A percentile compares a stretch with the other conserved stretches of the same genome.
These are phyloP conservation scores for Pyricularia sp. DNA, from an alignment of 2,329 filamentous ascomycete species.

Conservation along the genomic window DNA sequence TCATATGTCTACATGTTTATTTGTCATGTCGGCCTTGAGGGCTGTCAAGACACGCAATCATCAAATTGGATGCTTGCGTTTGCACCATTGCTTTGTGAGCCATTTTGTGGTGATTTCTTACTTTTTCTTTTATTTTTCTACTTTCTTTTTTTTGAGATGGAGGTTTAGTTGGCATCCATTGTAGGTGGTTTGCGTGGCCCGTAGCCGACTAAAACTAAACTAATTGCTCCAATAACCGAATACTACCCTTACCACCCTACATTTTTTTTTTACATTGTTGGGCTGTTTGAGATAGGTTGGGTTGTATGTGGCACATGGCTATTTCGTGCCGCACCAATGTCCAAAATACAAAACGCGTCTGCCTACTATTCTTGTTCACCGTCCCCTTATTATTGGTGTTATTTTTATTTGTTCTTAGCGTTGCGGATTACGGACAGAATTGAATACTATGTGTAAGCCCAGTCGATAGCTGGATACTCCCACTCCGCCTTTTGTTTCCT, in stretches of 20 bases:
- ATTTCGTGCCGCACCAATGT: background rate
- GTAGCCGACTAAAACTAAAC: background rate
- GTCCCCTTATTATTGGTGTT: background rate
- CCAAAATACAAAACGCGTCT: background rate
- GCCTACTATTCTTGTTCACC: background rate
- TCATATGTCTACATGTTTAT: no score
- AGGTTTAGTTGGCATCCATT: no score
- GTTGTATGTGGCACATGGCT: background rate
- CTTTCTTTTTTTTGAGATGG: no score
- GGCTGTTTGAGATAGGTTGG: background rate
- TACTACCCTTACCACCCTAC: background rate
- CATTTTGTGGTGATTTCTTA: no score
- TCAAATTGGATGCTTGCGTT: no score
- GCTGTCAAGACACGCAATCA: no score
- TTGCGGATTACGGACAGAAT: background rate
- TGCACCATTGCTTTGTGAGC: no score
- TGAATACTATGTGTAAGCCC: background rate
- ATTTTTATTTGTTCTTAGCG: background rate
- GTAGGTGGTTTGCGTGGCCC: no score
- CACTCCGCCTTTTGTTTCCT: background rate
- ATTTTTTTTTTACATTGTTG: background rate
- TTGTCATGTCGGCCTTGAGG: no score
- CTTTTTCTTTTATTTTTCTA: no score
- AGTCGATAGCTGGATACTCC: background rate
- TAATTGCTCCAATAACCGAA: background rate